Conservation (phyloP, 1,284 basidiomycete species). For the Ganoderma meredithae region DNA sequence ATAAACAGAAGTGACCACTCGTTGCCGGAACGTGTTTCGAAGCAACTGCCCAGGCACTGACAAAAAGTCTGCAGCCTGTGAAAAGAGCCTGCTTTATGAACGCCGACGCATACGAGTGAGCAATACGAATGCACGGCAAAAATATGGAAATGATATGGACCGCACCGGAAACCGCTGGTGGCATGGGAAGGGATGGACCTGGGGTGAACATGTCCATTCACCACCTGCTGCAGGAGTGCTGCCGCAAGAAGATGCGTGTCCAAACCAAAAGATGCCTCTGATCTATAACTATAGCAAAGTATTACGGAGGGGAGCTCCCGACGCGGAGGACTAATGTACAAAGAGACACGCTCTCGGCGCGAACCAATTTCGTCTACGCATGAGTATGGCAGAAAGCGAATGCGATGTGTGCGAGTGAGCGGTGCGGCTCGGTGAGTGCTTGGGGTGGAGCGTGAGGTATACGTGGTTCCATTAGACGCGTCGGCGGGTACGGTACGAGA, state of each 20-base stretch:
- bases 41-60: background rate
- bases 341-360: constrained; percentile 14
- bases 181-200: background rate
- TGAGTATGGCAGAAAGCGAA: constrained; percentile 9
- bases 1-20: background rate
- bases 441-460: constrained; percentile 22
- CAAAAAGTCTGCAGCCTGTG: background rate
- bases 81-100: background rate
- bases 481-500: constrained; percentile 14
- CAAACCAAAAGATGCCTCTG: constrained; percentile 1
- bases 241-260: background rate
- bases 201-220: background rate
- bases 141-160: background rate
- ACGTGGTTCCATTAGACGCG: constrained; percentile 27
- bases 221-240: background rate
- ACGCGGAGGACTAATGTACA: constrained; percentile 35
- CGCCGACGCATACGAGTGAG: background rate
- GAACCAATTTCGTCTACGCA: constrained; percentile 24
- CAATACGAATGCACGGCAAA: background rate
- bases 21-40: background rate
- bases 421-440: constrained; percentile 4
- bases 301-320: constrained; percentile 26
- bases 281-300: constrained; percentile 28
- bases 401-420: constrained; percentile 9
- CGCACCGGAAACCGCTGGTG: background rate